A percentile compares a stretch with the other conserved stretches of the same genome.
phyloP scores from a whole-genome alignment of 1,284 basidiomycete species.

The Trametes versicolor region DNA sequence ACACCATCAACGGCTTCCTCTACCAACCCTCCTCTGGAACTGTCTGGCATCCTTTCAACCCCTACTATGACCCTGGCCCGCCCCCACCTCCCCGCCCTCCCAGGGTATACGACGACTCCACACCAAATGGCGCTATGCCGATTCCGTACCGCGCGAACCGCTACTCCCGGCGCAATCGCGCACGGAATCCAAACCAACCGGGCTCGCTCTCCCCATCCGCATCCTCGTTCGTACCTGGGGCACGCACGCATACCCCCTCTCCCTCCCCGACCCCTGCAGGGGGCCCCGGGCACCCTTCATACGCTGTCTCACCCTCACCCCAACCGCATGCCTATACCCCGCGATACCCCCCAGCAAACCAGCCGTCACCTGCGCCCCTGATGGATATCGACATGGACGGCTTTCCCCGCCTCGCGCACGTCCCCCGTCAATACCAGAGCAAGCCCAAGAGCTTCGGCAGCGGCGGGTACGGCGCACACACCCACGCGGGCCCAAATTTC shows the following conservation, averaged over 20 bases:
- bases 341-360: slow-evolving; percentile 13
- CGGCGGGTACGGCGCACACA: neutral
- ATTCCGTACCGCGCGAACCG: slow-evolving; percentile 17
- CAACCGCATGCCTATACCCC: slow-evolving; percentile 10
- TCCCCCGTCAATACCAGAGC: slow-evolving; percentile 16
- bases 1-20: slow-evolving; percentile 55
- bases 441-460: slow-evolving; percentile 17
- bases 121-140: slow-evolving; percentile 11
- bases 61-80: slow-evolving; percentile 75
- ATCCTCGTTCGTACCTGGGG: slow-evolving; percentile 30
- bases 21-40: slow-evolving; percentile 47
- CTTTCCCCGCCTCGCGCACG: slow-evolving; percentile 23
- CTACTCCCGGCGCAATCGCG: slow-evolving; percentile 22
- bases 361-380: slow-evolving; percentile 1
- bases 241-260: slow-evolving; percentile 25
- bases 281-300: neutral
- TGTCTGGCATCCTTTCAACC: slow-evolving; percentile 66
- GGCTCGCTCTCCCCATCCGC: slow-evolving; percentile 30
- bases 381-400: slow-evolving; percentile 26
- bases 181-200: slow-evolving; percentile 16
- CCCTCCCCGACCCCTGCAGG: slow-evolving; percentile 27
- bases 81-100: slow-evolving; percentile 54
- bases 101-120: slow-evolving; percentile 17
- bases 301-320: neutral
- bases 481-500: neutral